These are phyloP conservation scores for Mortierella sp. DNA, from an alignment of 371 early-diverging fungal species.

Conservation along the genomic window DNA sequence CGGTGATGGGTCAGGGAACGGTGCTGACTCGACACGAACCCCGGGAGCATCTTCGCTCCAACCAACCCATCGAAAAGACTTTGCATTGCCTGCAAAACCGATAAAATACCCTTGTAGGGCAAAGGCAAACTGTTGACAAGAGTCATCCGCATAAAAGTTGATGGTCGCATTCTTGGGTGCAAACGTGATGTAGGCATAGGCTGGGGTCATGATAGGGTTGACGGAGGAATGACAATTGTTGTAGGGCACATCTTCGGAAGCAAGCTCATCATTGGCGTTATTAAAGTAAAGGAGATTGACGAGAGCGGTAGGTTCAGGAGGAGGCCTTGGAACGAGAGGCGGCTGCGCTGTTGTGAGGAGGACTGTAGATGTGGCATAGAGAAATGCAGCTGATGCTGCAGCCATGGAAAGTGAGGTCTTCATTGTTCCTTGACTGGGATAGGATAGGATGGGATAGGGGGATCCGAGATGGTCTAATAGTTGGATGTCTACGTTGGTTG, in stretches of 20 bases:
- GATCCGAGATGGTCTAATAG: too few relatives aligned
- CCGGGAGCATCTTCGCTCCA: conserved; percentile 36
- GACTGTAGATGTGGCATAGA: too few relatives aligned
- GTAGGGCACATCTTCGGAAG: conserved; percentile 22
- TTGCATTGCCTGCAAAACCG: conserved; percentile 32
- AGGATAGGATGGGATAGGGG: too few relatives aligned
- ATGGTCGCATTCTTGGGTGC: conserved; percentile 51
- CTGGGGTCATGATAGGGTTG: background rate
- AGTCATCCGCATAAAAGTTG: conserved; percentile 41
- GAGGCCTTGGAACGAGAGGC: background rate
- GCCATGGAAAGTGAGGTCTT: too few relatives aligned
- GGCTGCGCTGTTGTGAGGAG: too few relatives aligned
- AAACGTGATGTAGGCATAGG: conserved; percentile 35
- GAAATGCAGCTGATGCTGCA: too few relatives aligned
- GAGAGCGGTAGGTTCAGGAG: conserved; percentile 12
- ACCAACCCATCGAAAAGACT: conserved; percentile 40
- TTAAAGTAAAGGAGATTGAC: conserved; percentile 34
- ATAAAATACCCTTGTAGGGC: conserved; percentile 32
- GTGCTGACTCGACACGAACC: too few relatives aligned
- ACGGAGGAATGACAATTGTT: conserved; percentile 29
- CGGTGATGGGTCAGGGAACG: too few relatives aligned
- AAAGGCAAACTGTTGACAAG: conserved; percentile 29
- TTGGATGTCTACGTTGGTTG: too few relatives aligned
- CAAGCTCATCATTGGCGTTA: conserved; percentile 15
- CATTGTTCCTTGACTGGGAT: too few relatives aligned